Evolutionary conservation across 495 filamentous ascomycete species (phyloP).

Genomic region (Trichoderma erinaceum): DNA sequence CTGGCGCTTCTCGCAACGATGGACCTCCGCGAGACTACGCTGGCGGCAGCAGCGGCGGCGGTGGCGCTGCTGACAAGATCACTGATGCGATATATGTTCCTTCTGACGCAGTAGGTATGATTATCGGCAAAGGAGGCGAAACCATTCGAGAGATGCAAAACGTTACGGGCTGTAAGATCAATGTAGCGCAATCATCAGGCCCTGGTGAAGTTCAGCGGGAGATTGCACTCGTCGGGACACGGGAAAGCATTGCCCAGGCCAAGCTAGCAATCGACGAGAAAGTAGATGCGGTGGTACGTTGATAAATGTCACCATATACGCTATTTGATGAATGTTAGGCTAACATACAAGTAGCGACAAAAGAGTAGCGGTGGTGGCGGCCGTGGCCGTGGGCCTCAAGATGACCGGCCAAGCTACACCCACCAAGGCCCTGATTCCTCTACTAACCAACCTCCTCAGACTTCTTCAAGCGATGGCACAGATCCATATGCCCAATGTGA

Average conservation of each 20-base stretch:
- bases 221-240: conserved; percentile 68
- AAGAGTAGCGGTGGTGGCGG: conserved; percentile 43
- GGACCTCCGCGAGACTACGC: conserved; percentile 22
- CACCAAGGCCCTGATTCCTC: conserved; percentile 22
- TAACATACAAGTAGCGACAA: conserved; percentile 37
- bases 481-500: conserved; percentile 58
- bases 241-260: conserved; percentile 64
- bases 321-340: conserved; percentile 15
- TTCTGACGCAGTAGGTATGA: conserved; percentile 80
- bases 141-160: conserved; percentile 86
- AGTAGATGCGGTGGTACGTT: conserved; percentile 71
- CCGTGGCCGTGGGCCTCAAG: conserved; percentile 39
- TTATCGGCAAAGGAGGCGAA: conserved; percentile 88
- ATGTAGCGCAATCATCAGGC: conserved; percentile 67
- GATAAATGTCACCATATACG: background rate
- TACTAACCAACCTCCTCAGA: conserved; percentile 23
- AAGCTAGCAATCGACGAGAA: conserved; percentile 78
- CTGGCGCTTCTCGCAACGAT: conserved; percentile 27
- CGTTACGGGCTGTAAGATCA: conserved; percentile 80
- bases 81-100: conserved; percentile 76
- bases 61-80: conserved; percentile 53
- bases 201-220: conserved; percentile 67
- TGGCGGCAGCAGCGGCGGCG: conserved; percentile 33
- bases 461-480: conserved; percentile 31
- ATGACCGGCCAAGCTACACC: conserved; percentile 36